Conservation (phyloP, 495 filamentous ascomycete genomes). For the Aspergillus leporis region DNA sequence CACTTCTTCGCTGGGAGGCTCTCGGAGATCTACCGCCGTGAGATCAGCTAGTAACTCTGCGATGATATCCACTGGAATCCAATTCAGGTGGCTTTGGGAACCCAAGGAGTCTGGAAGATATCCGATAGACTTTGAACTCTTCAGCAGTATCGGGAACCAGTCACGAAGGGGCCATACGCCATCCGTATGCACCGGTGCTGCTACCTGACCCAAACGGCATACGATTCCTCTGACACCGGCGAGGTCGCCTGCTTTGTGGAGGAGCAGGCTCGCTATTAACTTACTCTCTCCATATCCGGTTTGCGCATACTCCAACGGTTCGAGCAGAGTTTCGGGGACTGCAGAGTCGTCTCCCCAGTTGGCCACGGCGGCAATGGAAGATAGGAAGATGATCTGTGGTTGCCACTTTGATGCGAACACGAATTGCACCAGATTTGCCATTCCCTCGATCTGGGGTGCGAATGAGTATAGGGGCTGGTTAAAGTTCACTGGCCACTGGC, state of each 20-base stretch:
- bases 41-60: slow-evolving; percentile 36
- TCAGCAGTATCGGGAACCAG: slow-evolving; percentile 49
- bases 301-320: slow-evolving; percentile 36
- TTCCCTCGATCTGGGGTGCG: slow-evolving; percentile 51
- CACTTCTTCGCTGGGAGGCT: not conserved
- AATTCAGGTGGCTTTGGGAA: not conserved
- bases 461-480: slow-evolving; percentile 53
- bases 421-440: slow-evolving; percentile 51
- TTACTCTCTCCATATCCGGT: slow-evolving; percentile 57
- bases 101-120: slow-evolving; percentile 10
- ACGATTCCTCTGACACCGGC: slow-evolving; percentile 39
- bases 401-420: slow-evolving; percentile 34
- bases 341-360: slow-evolving; percentile 29
- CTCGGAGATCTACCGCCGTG: not conserved
- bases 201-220: slow-evolving; percentile 57
- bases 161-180: slow-evolving; percentile 56
- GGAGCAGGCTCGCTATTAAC: slow-evolving; percentile 47
- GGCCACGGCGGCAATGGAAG: slow-evolving; percentile 47
- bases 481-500: slow-evolving; percentile 62
- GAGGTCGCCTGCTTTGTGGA: slow-evolving; percentile 41
- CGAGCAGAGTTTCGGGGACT: slow-evolving; percentile 46
- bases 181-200: slow-evolving; percentile 37
- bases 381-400: slow-evolving; percentile 52
- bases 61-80: slow-evolving; percentile 48
- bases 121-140: slow-evolving; percentile 27